Percentiles rank a stretch among this genome's conserved stretches.
phyloP scores from a whole-genome alignment of 495 filamentous ascomycete species.

The Cladorrhinum samala region DNA sequence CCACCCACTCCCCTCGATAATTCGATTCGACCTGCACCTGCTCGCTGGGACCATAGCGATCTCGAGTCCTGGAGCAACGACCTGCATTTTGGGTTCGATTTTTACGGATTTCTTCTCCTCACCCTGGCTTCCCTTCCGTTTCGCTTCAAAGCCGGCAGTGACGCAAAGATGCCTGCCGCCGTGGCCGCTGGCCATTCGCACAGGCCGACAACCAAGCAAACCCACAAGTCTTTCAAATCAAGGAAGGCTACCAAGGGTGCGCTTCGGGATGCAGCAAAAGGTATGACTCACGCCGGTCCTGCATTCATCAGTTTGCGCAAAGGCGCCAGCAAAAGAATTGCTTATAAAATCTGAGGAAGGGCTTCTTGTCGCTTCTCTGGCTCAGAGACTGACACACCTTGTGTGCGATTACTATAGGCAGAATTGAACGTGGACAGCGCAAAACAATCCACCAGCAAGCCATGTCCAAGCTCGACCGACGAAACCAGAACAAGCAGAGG shows the following conservation, averaged over 20 bases:
- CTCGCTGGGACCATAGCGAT: no score
- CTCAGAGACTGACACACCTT: constrained; percentile 8
- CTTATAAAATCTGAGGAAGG: neutral
- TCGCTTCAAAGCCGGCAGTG: constrained; percentile 77
- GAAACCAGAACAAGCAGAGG: constrained; percentile 86
- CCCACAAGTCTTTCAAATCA: constrained; percentile 86
- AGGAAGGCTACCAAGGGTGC: constrained; percentile 82
- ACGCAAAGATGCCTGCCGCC: constrained; percentile 55
- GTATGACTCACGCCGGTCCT: constrained; percentile 37
- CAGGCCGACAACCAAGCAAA: constrained; percentile 77
- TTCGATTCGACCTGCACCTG: no score
- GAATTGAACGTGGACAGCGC: constrained; percentile 54
- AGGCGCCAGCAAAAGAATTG: neutral
- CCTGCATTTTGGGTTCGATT: no score
- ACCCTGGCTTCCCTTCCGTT: constrained; percentile 70
- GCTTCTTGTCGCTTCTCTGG: neutral
- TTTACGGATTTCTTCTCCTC: no score
- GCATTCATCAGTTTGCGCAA: neutral
- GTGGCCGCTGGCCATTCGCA: constrained; percentile 66
- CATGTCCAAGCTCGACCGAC: constrained; percentile 92
- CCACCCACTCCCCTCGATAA: constrained; percentile 6
- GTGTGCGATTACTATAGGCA: constrained; percentile 27
- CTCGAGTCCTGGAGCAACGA: no score
- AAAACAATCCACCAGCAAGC: constrained; percentile 92
- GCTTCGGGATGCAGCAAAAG: constrained; percentile 75